phyloP scores from a whole-genome alignment of 2,329 filamentous ascomycete species.

The Fusarium sp. region DNA sequence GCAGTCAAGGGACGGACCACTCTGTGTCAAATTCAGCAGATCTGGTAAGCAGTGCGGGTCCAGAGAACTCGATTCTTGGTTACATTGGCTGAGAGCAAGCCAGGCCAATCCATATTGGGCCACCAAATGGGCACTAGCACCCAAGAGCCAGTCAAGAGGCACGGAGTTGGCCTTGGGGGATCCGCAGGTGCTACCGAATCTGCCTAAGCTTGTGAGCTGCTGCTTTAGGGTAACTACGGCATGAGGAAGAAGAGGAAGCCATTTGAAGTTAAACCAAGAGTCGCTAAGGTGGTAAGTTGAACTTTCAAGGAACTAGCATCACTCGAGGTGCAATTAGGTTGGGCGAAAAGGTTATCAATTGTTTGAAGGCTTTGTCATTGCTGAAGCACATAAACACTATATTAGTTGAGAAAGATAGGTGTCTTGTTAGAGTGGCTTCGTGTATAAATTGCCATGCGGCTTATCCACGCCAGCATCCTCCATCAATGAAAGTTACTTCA shows the following conservation, averaged over 20 bases:
- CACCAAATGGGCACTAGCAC: accelerated
- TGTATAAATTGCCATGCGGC: not conserved
- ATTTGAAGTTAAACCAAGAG: not conserved
- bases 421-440: no score
- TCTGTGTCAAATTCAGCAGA: not conserved
- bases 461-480: not conserved
- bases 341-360: not conserved
- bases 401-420: not conserved
- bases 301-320: no score
- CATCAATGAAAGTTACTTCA: not conserved
- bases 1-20: no score
- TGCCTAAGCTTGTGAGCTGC: not conserved
- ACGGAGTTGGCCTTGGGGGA: not conserved
- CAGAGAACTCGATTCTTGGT: not conserved
- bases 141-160: not conserved
- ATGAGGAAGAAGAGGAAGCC: not conserved
- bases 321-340: not conserved
- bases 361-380: not conserved
- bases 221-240: not conserved
- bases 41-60: not conserved
- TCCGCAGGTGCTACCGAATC: not conserved
- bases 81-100: not conserved
- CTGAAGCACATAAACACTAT: not conserved
- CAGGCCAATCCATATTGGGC: not conserved
- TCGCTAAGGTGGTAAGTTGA: not conserved